Conservation (phyloP, 345 rosid species). For the Eucalyptus guilfoylei region DNA sequence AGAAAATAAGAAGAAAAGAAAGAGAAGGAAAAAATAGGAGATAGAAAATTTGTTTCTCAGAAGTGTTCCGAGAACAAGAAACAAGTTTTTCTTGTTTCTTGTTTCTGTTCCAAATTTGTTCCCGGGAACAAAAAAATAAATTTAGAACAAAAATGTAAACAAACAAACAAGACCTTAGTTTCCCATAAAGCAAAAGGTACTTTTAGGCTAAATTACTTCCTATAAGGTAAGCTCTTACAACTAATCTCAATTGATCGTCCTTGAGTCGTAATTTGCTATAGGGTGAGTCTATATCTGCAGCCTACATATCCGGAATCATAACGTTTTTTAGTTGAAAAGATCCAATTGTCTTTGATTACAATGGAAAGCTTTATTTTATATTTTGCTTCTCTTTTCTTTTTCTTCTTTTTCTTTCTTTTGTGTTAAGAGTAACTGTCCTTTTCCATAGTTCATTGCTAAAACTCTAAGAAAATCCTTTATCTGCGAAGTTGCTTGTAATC, state of each 20-base stretch:
- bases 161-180: no score
- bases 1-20: no score
- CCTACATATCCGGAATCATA: not conserved
- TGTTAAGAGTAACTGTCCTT: not conserved
- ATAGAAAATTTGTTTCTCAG: no score
- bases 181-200: not conserved
- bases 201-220: not conserved
- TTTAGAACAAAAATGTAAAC: no score
- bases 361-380: not conserved
- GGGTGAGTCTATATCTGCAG: not conserved
- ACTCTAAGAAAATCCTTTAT: not conserved
- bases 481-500: accelerated
- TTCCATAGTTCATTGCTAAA: not conserved
- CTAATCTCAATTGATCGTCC: not conserved
- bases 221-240: not conserved
- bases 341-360: not conserved
- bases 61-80: no score
- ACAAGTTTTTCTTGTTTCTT: no score
- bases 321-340: not conserved
- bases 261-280: accelerated
- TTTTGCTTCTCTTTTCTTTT: no score
- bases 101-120: no score
- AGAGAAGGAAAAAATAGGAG: no score
- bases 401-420: no score
- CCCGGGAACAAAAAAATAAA: no score